Base-by-base conservation (phyloP, 768 basidiomycete species). In the Termitomyces bulborhizus region DNA sequence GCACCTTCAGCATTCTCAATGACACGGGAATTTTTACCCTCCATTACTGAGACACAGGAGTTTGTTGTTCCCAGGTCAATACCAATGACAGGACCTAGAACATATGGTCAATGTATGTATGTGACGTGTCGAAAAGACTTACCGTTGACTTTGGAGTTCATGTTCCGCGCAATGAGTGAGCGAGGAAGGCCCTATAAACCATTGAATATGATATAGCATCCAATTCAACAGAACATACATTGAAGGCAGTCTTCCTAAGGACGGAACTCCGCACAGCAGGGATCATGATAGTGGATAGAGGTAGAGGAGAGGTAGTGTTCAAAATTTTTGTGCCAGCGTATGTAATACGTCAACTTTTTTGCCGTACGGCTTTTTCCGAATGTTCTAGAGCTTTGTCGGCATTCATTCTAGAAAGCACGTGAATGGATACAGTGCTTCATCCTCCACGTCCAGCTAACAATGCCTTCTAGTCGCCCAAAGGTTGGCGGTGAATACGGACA, bases 1-100 rank as follows among this genome's bases (percentile, higher is more conserved):
- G 90, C 90, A 77, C 97, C 96, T 77, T 98, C 96, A 5, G 95
- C 77, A 77, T 98, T 98, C 75, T 98, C 97, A 62, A 99, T 88
- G 60, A 98, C 96, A 62, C 91, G 88, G 48, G 95, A 83, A 36
- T 86, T 88, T 76, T 96, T 86, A 62, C 93, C 95, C 76, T 98
- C 95, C 92, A 96, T 97, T 58, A 97, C 81, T 47, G 89, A 85
- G 55, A 94, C 92, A 70, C 90, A 93, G 47, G 91, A 93, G 72
- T 92, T 91, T 31, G 91, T 93, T 39, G 90, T 93, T 40, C 93
- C 95, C 77, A 98, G 79, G 76, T 98, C 95, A 77, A 98, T 98
- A 77, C 95, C 93, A 70, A 95, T 80, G 57, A 97, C 93, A 50
- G 93, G 91, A 60, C 89, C 90, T 87, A 48, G 6, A 18, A 31